Base-by-base conservation (phyloP, 306 rosid genomes). In the Acmispon strigosus region DNA sequence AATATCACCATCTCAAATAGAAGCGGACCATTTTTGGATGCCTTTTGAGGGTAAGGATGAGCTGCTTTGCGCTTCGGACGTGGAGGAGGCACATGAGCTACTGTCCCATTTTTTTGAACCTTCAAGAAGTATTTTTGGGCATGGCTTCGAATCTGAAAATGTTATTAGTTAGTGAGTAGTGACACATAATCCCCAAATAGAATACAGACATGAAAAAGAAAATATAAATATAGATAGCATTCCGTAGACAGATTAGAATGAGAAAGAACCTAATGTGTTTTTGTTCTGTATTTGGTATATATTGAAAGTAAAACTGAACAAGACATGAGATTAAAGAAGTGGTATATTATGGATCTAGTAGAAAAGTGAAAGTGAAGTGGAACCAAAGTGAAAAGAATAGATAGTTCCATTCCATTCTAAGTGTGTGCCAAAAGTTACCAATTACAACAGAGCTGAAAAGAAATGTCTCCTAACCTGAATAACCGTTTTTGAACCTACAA, bases 51-150 rank as follows among this genome's bases (percentile, higher is more conserved):
- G 57, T 92, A 92, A 72, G 98, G 98, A 85, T 90, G 96, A 62
- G 95, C 32, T 43, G 98, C 96, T 85, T 88, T 92, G 79, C 96
- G 96, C 86, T 92, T 92, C 10, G 98, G 98, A 42, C 96, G 92
- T 0, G 98, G 98, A 56, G 98, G 98, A 86, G 98, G 98, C 36
- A 92, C 98, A 69, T 92, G 98, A 9, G 96, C 98, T 1, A 80
- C 39, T 6, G 96, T 82, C 59, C 95, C 96, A 60, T 85, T 92
- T 87, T 90, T 89, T 60, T 92, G 98, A 58, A 92, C 96, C 74
- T 92, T 90, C 83, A 89, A 80, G 76, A 92, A 92, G 76, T 92
- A 92, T 52, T 90, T 92, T 78, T 92, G 98, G 43, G 98, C 96
- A 70, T 92, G 98, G 81, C 96, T 92, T 52, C 98, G 81, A 72